These are phyloP conservation scores for Marchantia polymorpha DNA, from an alignment of 225 moss, liverwort and hornwort genomes.

Conservation along the genomic window DNA sequence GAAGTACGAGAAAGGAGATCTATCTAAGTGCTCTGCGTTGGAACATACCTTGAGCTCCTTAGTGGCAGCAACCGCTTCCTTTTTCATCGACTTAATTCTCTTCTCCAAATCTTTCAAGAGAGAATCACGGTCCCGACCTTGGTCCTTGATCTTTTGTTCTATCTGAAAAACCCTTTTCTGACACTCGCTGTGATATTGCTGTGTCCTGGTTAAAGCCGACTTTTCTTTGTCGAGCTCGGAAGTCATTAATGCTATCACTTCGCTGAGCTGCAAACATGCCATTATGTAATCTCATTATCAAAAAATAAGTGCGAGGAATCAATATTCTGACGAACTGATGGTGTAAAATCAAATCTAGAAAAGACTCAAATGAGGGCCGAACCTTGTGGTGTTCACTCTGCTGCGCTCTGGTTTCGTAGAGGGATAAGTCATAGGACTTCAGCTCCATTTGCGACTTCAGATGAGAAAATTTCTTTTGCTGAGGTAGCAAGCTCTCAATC, in stretches of 20 bases:
- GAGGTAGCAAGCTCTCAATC: constrained; percentile 75
- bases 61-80: constrained; percentile 64
- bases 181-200: constrained; percentile 62
- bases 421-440: constrained; percentile 82
- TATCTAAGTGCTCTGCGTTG: background rate
- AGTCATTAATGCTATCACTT: constrained; percentile 64
- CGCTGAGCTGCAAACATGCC: constrained; percentile 57
- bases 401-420: constrained; percentile 77
- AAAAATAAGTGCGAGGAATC: background rate
- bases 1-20: background rate
- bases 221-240: constrained; percentile 62
- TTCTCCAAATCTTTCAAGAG: constrained; percentile 68
- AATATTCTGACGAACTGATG: background rate
- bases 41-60: constrained; percentile 71
- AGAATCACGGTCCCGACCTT: constrained; percentile 69
- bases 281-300: too few relatives aligned
- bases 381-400: constrained; percentile 99
- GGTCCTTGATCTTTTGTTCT: constrained; percentile 63
- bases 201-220: constrained; percentile 52
- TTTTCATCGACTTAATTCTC: constrained; percentile 71
- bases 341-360: background rate
- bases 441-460: constrained; percentile 91
- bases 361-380: constrained; percentile 3
- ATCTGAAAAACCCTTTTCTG: constrained; percentile 48
- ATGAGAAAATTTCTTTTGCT: constrained; percentile 64